These are phyloP conservation scores for Inosperma sp. DNA, from an alignment of 768 basidiomycete species.

Conservation along the genomic window DNA sequence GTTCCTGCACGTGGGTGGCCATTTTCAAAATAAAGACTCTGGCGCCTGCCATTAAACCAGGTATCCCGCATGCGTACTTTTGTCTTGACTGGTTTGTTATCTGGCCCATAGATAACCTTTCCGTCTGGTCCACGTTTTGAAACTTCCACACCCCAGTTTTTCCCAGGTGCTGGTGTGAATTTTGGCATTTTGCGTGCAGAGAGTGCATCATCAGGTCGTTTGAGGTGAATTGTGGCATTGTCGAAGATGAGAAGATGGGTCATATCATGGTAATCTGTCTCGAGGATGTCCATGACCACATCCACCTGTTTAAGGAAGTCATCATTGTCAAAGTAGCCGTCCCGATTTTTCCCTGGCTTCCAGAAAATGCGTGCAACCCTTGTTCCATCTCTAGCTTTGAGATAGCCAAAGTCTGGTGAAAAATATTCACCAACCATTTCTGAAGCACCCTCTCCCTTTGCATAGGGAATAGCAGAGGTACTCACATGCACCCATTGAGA, in stretches of 20 bases:
- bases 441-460: slow-evolving; percentile 38
- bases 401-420: slow-evolving; percentile 27
- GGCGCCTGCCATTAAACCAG: slow-evolving; percentile 22
- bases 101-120: slow-evolving; percentile 18
- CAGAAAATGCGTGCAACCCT: slow-evolving; percentile 15
- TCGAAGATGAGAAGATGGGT: slow-evolving; percentile 21
- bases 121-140: slow-evolving; percentile 17
- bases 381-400: slow-evolving; percentile 16
- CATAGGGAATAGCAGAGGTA: slow-evolving; percentile 24
- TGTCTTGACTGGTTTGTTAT: slow-evolving; percentile 24
- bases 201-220: slow-evolving; percentile 26
- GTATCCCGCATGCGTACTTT: slow-evolving; percentile 30
- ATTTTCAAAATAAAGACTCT: slow-evolving; percentile 31
- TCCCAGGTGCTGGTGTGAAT: slow-evolving; percentile 14
- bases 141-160: slow-evolving; percentile 18
- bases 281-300: slow-evolving; percentile 20
- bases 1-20: slow-evolving; percentile 22
- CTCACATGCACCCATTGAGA: slow-evolving; percentile 27
- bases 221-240: slow-evolving; percentile 29
- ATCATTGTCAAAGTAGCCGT: slow-evolving; percentile 27
- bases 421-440: slow-evolving; percentile 38
- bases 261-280: slow-evolving; percentile 24
- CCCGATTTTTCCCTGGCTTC: slow-evolving; percentile 22
- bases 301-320: slow-evolving; percentile 26
- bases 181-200: slow-evolving; percentile 36